phyloP scores from a whole-genome alignment of 2,329 filamentous ascomycete genomes.

The Ophiocordyceps camponoti-saundersi region DNA sequence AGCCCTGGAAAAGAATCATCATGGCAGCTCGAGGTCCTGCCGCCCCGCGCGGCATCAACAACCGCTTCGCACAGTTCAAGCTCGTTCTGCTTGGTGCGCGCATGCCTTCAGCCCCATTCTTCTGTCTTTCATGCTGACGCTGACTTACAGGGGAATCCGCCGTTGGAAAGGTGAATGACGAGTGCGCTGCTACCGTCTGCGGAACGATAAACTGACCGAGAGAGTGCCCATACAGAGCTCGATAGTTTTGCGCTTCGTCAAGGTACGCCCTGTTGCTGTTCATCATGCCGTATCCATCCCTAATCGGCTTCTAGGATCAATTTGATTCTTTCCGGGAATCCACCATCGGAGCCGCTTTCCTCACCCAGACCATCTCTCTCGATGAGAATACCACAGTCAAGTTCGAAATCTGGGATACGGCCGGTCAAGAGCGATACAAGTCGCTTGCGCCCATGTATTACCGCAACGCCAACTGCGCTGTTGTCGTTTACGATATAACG shows the following conservation, averaged over 20 bases:
- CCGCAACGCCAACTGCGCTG: conserved; percentile 95
- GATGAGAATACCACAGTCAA: conserved; percentile 98
- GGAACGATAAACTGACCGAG: not conserved
- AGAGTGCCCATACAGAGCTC: conserved; percentile 50
- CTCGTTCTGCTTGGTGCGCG: conserved; percentile 79
- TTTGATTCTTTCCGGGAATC: conserved; percentile 96
- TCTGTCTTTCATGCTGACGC: not conserved
- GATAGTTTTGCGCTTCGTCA: conserved; percentile 93
- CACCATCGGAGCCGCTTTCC: conserved; percentile 93
- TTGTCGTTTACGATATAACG: conserved; percentile 98
- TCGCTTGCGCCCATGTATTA: conserved; percentile 99
- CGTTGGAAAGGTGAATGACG: conserved; percentile 70
- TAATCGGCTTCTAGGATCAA: conserved; percentile 54
- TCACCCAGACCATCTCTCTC: conserved; percentile 96
- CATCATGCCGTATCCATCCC: not conserved
- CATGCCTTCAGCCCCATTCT: not conserved
- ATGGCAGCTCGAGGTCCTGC: conserved; percentile 75
- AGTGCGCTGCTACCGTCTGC: not conserved
- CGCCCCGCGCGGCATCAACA: conserved; percentile 47
- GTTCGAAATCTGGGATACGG: conserved; percentile 99
- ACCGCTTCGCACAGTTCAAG: conserved; percentile 98
- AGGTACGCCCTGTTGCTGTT: conserved; percentile 38
- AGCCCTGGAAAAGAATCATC: conserved; percentile 12
- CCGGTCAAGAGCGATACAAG: conserved; percentile 97
- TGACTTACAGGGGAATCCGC: conserved; percentile 70